These are phyloP conservation scores for Aaosphaeria pasadenensis DNA, from an alignment of 2,329 filamentous ascomycete species.

Conservation along the genomic window DNA sequence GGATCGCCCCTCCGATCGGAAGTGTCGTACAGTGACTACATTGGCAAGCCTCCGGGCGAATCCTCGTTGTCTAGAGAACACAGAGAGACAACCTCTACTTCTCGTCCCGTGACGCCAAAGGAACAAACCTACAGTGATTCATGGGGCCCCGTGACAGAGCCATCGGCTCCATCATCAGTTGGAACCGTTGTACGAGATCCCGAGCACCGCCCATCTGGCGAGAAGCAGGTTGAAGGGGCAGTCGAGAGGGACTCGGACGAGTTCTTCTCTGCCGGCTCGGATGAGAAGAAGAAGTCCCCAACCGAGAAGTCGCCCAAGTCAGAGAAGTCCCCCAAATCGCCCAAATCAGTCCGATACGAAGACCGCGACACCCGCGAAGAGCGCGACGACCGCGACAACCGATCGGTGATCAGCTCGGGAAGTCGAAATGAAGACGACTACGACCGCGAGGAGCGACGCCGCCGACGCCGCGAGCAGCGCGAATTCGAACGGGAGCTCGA, in stretches of 20 bases:
- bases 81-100: not conserved
- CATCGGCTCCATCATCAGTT: conserved; percentile 8
- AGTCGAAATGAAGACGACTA: conserved; percentile 6
- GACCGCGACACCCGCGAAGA: not conserved
- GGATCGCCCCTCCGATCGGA: conserved; percentile 46
- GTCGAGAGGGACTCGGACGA: conserved; percentile 30
- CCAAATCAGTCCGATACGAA: not conserved
- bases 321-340: not conserved
- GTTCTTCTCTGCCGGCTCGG: conserved; percentile 31
- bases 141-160: not conserved
- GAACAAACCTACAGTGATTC: conserved; percentile 5
- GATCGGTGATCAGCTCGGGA: conserved; percentile 1
- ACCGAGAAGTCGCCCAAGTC: conserved; percentile 10
- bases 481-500: conserved; percentile 19
- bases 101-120: conserved; percentile 2
- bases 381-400: not conserved
- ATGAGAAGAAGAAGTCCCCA: conserved; percentile 22
- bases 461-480: conserved; percentile 16
- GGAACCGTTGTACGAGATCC: conserved; percentile 22
- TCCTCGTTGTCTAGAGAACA: not conserved
- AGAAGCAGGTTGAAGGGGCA: conserved; percentile 10
- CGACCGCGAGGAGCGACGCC: conserved; percentile 11
- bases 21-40: conserved; percentile 43
- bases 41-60: conserved; percentile 15
- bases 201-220: conserved; percentile 33